Conservation (phyloP, 192 early-diverging fungal genomes). For the Funneliformis mosseae region DNA sequence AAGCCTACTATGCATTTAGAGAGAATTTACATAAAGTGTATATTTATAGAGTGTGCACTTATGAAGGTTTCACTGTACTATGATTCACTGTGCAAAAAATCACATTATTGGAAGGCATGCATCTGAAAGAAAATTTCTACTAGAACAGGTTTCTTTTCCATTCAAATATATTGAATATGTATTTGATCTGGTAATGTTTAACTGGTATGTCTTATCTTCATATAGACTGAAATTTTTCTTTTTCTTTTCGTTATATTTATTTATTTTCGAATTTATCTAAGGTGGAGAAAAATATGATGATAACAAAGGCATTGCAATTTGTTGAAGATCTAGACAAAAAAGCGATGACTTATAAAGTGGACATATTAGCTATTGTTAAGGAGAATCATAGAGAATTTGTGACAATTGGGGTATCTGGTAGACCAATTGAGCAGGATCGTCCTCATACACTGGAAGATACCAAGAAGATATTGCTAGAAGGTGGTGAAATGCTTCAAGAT, state of each 20-base stretch:
- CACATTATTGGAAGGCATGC: conserved; percentile 11
- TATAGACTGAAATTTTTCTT: background rate
- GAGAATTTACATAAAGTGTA: too few relatives aligned
- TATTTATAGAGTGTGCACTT: too few relatives aligned
- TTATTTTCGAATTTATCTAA: conserved; percentile 17
- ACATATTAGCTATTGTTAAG: conserved; percentile 12
- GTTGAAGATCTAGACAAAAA: conserved; percentile 7
- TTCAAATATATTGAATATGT: conserved; percentile 28
- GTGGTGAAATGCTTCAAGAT: conserved; percentile 10
- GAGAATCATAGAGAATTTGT: conserved; percentile 8
- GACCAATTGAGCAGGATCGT: background rate
- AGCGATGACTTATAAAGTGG: conserved; percentile 1
- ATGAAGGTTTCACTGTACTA: too few relatives aligned
- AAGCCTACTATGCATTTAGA: too few relatives aligned
- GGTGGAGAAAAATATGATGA: conserved; percentile 21
- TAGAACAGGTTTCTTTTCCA: conserved; percentile 19
- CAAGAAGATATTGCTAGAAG: conserved; percentile 10
- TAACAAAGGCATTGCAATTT: conserved; percentile 21
- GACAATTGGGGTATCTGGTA: conserved; percentile 19
- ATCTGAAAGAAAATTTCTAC: conserved; percentile 24
- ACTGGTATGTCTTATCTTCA: conserved; percentile 20
- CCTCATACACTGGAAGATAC: conserved; percentile 9
- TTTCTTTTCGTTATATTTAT: conserved; percentile 19
- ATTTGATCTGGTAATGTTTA: conserved; percentile 21
- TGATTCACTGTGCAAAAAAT: conserved; percentile 4